Conservation (phyloP, 1,284 basidiomycete species). For the Leccinum insolens region DNA sequence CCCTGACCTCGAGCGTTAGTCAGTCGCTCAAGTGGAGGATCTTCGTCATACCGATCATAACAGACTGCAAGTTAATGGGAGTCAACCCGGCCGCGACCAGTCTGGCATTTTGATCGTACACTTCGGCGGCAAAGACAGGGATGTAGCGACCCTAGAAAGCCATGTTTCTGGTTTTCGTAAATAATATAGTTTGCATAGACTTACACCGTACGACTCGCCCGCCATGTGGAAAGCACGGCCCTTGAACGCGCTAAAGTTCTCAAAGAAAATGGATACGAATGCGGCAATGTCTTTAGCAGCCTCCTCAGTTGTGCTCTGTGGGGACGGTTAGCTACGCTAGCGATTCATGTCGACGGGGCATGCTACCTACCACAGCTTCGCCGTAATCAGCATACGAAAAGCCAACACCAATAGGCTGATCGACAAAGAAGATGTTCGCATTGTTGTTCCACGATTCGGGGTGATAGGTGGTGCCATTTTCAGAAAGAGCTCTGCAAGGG, state of each 20-base stretch:
- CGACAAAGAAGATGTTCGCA: conserved; percentile 66
- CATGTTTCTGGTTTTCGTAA: not conserved
- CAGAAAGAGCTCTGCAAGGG: conserved; percentile 37
- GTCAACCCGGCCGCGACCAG: conserved; percentile 62
- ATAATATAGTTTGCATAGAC: conserved; percentile 15
- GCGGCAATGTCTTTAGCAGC: conserved; percentile 66
- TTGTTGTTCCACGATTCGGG: conserved; percentile 65
- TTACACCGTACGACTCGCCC: conserved; percentile 62
- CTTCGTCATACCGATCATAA: conserved; percentile 74
- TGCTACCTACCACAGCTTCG: conserved; percentile 45
- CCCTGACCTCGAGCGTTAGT: conserved; percentile 38
- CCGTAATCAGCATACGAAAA: conserved; percentile 70
- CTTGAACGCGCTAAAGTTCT: conserved; percentile 59
- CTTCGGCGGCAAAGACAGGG: conserved; percentile 79
- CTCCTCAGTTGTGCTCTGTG: conserved; percentile 54
- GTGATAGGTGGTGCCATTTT: conserved; percentile 49
- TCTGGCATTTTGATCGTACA: conserved; percentile 77
- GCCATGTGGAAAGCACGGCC: conserved; percentile 62
- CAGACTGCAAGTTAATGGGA: conserved; percentile 77
- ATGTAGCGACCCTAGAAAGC: conserved; percentile 73
- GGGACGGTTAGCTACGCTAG: not conserved
- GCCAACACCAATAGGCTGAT: conserved; percentile 72
- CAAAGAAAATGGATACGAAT: conserved; percentile 68
- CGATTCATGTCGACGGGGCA: not conserved
- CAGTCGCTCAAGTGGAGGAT: not conserved